A percentile compares a stretch with the other conserved stretches of the same genome.
Conservation (phyloP, 2,329 filamentous ascomycete genomes). For the Aurifilum marmelostoma region DNA sequence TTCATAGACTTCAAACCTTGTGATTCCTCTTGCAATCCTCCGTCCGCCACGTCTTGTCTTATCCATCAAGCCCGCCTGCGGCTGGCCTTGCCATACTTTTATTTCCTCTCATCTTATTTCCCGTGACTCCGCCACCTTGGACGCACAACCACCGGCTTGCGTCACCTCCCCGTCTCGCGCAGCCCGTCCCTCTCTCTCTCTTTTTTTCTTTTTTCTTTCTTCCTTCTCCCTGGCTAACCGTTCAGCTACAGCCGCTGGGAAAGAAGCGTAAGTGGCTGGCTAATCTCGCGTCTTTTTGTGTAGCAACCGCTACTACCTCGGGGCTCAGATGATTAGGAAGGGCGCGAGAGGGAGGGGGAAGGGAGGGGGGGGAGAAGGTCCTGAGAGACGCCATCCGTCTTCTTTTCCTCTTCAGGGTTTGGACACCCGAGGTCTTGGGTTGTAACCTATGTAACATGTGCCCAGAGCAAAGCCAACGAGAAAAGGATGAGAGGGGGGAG, state of each 20-base stretch:
- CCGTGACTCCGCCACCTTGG: conserved; percentile 19
- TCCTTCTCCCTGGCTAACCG: no score
- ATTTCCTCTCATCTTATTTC: conserved; percentile 18
- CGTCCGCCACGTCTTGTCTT: not conserved
- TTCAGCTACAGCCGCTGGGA: not conserved
- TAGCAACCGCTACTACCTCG: conserved; percentile 8
- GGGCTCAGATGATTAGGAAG: not conserved
- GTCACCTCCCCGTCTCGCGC: no score
- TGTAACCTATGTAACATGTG: not conserved
- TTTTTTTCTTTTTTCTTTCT: not conserved
- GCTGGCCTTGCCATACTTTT: conserved; percentile 16
- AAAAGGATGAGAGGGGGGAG: not conserved
- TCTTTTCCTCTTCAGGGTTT: not conserved
- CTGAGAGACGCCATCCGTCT: conserved; percentile 5
- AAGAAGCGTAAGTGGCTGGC: not conserved
- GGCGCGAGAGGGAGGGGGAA: no score
- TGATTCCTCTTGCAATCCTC: no score
- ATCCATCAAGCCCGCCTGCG: not conserved
- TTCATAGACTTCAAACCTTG: no score
- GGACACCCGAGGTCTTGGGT: conserved; percentile 4
- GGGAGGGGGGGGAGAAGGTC: not conserved
- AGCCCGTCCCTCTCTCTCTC: not conserved
- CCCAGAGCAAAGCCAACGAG: not conserved
- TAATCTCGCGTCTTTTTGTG: not conserved
- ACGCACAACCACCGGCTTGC: not conserved